These are phyloP conservation scores for Monilinia fructicola DNA, from an alignment of 2,329 filamentous ascomycete genomes.

Conservation along the genomic window DNA sequence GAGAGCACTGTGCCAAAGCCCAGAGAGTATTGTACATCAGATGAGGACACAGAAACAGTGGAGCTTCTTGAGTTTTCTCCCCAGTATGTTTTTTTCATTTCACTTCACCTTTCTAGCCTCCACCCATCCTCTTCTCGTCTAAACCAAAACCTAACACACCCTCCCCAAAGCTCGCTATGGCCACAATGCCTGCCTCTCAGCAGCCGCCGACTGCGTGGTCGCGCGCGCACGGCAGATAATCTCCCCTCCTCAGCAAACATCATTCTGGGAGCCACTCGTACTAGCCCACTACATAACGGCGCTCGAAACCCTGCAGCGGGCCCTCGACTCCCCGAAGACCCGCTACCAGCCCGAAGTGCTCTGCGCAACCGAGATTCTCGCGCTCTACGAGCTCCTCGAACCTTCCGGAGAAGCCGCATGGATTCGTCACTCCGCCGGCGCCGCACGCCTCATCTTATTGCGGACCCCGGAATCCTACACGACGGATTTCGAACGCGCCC, in stretches of 20 bases:
- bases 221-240: conserved; percentile 36
- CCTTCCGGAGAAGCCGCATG: conserved; percentile 38
- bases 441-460: conserved; percentile 39
- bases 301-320: conserved; percentile 32
- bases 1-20: conserved; percentile 30
- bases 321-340: conserved; percentile 32
- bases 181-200: conserved; percentile 33
- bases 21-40: conserved; percentile 32
- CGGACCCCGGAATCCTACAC: conserved; percentile 39
- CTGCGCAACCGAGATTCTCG: conserved; percentile 34
- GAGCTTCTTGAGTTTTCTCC: conserved; percentile 38
- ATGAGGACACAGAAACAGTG: conserved; percentile 33
- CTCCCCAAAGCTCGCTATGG: conserved; percentile 28
- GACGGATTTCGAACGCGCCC: conserved; percentile 42
- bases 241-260: conserved; percentile 25
- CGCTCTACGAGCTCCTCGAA: conserved; percentile 40
- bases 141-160: neutral
- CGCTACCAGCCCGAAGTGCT: conserved; percentile 34
- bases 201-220: conserved; percentile 37
- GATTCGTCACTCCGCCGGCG: conserved; percentile 41
- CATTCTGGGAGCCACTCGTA: conserved; percentile 25
- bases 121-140: no score
- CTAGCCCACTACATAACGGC: conserved; percentile 33
- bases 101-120: neutral
- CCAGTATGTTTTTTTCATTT: conserved; percentile 20